These are phyloP conservation scores for Pseudocercospora fijiensis DNA, from an alignment of 2,329 filamentous ascomycete genomes.

Conservation along the genomic window DNA sequence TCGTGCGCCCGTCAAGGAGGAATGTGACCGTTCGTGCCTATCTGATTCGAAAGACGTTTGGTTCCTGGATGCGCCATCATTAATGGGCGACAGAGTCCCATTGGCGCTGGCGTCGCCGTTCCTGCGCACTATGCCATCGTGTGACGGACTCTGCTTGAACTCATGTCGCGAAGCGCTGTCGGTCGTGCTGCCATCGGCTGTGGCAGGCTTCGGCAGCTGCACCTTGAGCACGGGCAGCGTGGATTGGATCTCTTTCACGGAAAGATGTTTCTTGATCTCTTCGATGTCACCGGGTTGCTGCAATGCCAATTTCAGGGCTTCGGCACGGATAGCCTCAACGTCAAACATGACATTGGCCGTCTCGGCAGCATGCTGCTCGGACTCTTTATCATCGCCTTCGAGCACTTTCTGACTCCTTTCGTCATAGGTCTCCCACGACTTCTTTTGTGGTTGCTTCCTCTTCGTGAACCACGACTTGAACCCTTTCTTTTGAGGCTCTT, in stretches of 20 bases:
- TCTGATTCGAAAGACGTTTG: slow-evolving; percentile 46
- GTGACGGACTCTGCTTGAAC: slow-evolving; percentile 14
- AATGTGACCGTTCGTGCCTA: slow-evolving; percentile 25
- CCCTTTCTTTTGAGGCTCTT: slow-evolving; percentile 66
- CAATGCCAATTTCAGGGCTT: slow-evolving; percentile 70
- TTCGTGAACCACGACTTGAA: slow-evolving; percentile 77
- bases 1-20: slow-evolving; percentile 13
- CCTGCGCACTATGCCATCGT: slow-evolving; percentile 13
- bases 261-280: slow-evolving; percentile 68
- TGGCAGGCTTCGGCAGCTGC: slow-evolving; percentile 12
- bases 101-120: slow-evolving; percentile 11
- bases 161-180: slow-evolving; percentile 15
- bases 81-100: slow-evolving; percentile 31
- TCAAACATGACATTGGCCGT: slow-evolving; percentile 75
- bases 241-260: slow-evolving; percentile 67
- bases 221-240: slow-evolving; percentile 90
- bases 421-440: slow-evolving; percentile 93
- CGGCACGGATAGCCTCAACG: slow-evolving; percentile 79
- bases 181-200: slow-evolving; percentile 9
- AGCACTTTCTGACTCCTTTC: slow-evolving; percentile 54
- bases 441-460: slow-evolving; percentile 73
- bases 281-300: slow-evolving; percentile 67
- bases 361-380: slow-evolving; percentile 38
- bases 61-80: slow-evolving; percentile 47
- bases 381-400: slow-evolving; percentile 45